Conservation (phyloP, 208 protist genomes). For the Trypanosoma caninum region DNA sequence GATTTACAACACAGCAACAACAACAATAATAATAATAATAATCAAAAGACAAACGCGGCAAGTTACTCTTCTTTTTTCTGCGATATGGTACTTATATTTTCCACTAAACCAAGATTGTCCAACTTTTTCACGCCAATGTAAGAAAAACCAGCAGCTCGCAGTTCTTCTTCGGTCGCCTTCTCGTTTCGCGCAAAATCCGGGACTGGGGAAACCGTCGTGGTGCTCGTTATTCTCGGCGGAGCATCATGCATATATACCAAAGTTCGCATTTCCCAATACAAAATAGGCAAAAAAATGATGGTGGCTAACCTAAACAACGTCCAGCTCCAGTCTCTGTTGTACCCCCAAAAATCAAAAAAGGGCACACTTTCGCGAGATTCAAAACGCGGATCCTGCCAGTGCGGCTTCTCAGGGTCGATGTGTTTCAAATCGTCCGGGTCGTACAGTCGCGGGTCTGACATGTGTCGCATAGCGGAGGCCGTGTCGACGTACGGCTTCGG, state of each 20-base stretch:
- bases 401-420: constrained; percentile 84
- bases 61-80: constrained; percentile 2
- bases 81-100: background rate
- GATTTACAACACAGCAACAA: too few relatives aligned
- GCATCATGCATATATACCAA: constrained; percentile 57
- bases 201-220: constrained; percentile 56
- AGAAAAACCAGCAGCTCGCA: constrained; percentile 69
- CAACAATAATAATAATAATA: too few relatives aligned
- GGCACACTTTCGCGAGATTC: constrained; percentile 71
- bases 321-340: constrained; percentile 89
- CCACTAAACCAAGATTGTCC: constrained; percentile 53
- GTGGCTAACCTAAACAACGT: constrained; percentile 70
- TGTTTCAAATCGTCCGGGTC: constrained; percentile 60
- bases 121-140: constrained; percentile 80
- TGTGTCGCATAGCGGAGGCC: constrained; percentile 49
- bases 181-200: constrained; percentile 80
- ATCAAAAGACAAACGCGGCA: too few relatives aligned
- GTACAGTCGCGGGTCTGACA: constrained; percentile 69
- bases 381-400: constrained; percentile 84
- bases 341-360: constrained; percentile 88
- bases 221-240: constrained; percentile 47
- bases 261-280: constrained; percentile 72
- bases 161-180: constrained; percentile 75
- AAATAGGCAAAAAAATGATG: constrained; percentile 43
- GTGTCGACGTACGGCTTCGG: constrained; percentile 88